Percentiles rank a stretch among this genome's conserved stretches.
These are phyloP conservation scores for Saturnispora saitoi DNA, from an alignment of 805 yeast species.

Conservation along the genomic window DNA sequence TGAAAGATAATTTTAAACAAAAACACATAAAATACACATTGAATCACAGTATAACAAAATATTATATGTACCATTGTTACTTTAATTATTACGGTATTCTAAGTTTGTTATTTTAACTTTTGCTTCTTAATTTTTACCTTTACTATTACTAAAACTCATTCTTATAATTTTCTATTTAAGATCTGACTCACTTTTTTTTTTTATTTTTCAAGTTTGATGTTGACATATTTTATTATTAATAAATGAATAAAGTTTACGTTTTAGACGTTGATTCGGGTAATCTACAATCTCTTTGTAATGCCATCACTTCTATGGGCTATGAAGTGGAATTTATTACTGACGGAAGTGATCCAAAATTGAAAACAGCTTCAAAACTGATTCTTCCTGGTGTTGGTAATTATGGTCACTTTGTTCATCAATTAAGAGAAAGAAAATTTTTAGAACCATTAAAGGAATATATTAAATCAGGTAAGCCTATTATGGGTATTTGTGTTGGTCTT, in stretches of 20 bases:
- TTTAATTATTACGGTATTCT: too few relatives aligned
- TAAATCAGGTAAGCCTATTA: constrained; percentile 68
- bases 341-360: constrained; percentile 42
- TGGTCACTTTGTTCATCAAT: constrained; percentile 81
- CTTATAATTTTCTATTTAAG: not conserved
- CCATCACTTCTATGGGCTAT: constrained; percentile 72
- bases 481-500: constrained; percentile 97
- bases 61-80: too few relatives aligned
- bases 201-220: not conserved
- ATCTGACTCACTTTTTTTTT: constrained; percentile 2
- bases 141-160: not conserved
- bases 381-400: constrained; percentile 97
- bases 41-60: too few relatives aligned
- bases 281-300: constrained; percentile 79
- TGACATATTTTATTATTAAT: not conserved
- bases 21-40: too few relatives aligned
- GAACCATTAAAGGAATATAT: constrained; percentile 62
- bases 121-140: not conserved
- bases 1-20: too few relatives aligned
- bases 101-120: too few relatives aligned
- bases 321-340: constrained; percentile 51
- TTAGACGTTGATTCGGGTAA: constrained; percentile 95
- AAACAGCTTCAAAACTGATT: constrained; percentile 48
- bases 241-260: constrained; percentile 43
- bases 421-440: constrained; percentile 52